These are phyloP conservation scores for Mycena chlorophos DNA, from an alignment of 768 basidiomycete species.

Conservation along the genomic window DNA sequence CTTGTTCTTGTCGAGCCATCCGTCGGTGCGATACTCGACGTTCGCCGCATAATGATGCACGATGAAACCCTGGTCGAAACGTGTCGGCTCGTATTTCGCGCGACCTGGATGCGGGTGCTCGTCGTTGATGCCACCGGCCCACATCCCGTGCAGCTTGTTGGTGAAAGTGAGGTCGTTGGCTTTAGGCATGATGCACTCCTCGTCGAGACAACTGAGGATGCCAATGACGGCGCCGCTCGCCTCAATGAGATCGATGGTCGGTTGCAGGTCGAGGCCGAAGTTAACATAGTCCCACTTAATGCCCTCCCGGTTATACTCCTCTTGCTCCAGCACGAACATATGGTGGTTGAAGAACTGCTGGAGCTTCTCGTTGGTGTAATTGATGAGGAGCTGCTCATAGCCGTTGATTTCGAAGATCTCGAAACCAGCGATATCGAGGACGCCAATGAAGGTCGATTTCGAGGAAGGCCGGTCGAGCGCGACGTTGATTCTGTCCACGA, in stretches of 20 bases:
- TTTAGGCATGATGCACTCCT: slow-evolving; percentile 99
- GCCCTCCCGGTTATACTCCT: slow-evolving; percentile 93
- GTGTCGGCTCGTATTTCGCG: slow-evolving; percentile 79
- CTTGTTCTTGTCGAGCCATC: slow-evolving; percentile 99
- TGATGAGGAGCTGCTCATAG: slow-evolving; percentile 98
- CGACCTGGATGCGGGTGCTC: slow-evolving; percentile 70
- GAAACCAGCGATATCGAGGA: slow-evolving; percentile 98
- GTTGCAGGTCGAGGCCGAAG: slow-evolving; percentile 95
- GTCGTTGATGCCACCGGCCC: slow-evolving; percentile 55
- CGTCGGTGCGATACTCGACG: slow-evolving; percentile 93
- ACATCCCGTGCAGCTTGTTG: slow-evolving; percentile 82
- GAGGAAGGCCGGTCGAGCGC: slow-evolving; percentile 91
- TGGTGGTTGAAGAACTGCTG: slow-evolving; percentile 99
- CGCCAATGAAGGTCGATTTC: slow-evolving; percentile 94
- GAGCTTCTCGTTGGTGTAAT: slow-evolving; percentile 97
- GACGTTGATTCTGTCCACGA: slow-evolving; percentile 93
- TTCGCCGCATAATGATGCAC: slow-evolving; percentile 95
- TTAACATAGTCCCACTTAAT: slow-evolving; percentile 99
- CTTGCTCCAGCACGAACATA: slow-evolving; percentile 99
- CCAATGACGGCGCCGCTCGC: slow-evolving; percentile 79
- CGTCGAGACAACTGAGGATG: slow-evolving; percentile 89
- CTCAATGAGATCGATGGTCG: slow-evolving; percentile 98
- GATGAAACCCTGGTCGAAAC: slow-evolving; percentile 93
- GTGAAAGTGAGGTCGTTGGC: slow-evolving; percentile 95
- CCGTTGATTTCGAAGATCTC: slow-evolving; percentile 95